Conservation (phyloP, 805 yeast species). For the Candida railenensis region DNA sequence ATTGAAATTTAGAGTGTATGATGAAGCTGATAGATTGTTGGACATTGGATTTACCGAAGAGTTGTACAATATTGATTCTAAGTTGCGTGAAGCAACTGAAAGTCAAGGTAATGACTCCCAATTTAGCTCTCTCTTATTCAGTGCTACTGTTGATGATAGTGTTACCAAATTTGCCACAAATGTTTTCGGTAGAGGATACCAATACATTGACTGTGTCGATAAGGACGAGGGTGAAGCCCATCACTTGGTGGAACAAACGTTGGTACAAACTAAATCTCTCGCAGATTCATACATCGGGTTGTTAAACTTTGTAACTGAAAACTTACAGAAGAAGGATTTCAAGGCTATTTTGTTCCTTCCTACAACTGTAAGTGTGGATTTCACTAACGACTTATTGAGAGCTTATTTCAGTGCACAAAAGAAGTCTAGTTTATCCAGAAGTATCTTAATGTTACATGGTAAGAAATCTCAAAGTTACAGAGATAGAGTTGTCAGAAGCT, state of each 20-base stretch:
- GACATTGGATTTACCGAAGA: slow-evolving; percentile 78
- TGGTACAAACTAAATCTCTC: slow-evolving; percentile 53
- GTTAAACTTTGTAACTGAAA: slow-evolving; percentile 44
- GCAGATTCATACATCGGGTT: slow-evolving; percentile 63
- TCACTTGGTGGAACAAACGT: slow-evolving; percentile 69
- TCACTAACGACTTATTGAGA: slow-evolving; percentile 35
- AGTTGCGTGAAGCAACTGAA: slow-evolving; percentile 30
- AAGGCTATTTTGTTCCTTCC: slow-evolving; percentile 85
- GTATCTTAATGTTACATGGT: slow-evolving; percentile 55
- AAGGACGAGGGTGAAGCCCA: slow-evolving; percentile 72
- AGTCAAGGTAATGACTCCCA: slow-evolving; percentile 14
- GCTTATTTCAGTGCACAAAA: slow-evolving; percentile 14
- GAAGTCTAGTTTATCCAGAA: slow-evolving; percentile 20
- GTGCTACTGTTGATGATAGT: slow-evolving; percentile 79
- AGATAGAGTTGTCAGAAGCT: slow-evolving; percentile 54
- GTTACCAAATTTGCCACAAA: slow-evolving; percentile 65
- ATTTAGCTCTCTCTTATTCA: slow-evolving; percentile 72
- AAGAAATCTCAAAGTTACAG: slow-evolving; percentile 69
- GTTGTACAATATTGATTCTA: slow-evolving; percentile 55
- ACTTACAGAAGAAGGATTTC: slow-evolving; percentile 44
- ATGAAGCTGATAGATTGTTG: slow-evolving; percentile 88
- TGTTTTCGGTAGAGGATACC: slow-evolving; percentile 53
- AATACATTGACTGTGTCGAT: slow-evolving; percentile 71
- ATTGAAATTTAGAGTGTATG: slow-evolving; percentile 69
- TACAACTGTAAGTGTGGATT: slow-evolving; percentile 67